Evolutionary conservation across 106 monocot species (phyloP).

Genomic region (Phalaenopsis aphrodite): DNA sequence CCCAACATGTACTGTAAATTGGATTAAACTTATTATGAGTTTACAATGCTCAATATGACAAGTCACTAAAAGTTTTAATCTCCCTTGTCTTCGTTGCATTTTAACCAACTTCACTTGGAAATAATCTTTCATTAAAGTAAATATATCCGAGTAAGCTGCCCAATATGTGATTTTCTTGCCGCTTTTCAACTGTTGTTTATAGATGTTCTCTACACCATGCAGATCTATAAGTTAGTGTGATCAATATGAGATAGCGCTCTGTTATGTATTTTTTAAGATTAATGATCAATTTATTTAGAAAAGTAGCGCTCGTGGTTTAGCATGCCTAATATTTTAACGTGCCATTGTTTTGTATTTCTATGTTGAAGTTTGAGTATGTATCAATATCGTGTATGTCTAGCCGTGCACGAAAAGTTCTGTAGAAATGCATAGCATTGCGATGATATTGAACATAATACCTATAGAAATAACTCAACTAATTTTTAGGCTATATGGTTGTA

Average conservation of each 20-base stretch:
- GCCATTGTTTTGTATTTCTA: not conserved
- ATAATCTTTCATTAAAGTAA: not conserved
- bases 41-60: too few relatives aligned
- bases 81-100: not conserved
- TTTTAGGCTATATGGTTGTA: not conserved
- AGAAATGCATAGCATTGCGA: not conserved
- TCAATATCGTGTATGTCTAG: not conserved
- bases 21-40: too few relatives aligned
- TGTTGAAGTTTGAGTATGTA: not conserved
- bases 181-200: too few relatives aligned
- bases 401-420: not conserved
- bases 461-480: not conserved
- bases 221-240: not conserved
- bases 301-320: not conserved
- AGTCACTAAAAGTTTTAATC: not conserved
- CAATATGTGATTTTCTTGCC: too few relatives aligned
- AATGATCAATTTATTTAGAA: not conserved
- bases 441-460: not conserved
- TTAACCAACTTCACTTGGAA: not conserved
- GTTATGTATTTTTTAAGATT: not conserved
- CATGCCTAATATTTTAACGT: too few relatives aligned
- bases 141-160: not conserved
- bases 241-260: not conserved
- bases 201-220: not conserved
- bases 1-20: too few relatives aligned